These are phyloP conservation scores for Physcomitrium patens DNA, from an alignment of 225 moss, liverwort and hornwort species.

Conservation along the genomic window DNA sequence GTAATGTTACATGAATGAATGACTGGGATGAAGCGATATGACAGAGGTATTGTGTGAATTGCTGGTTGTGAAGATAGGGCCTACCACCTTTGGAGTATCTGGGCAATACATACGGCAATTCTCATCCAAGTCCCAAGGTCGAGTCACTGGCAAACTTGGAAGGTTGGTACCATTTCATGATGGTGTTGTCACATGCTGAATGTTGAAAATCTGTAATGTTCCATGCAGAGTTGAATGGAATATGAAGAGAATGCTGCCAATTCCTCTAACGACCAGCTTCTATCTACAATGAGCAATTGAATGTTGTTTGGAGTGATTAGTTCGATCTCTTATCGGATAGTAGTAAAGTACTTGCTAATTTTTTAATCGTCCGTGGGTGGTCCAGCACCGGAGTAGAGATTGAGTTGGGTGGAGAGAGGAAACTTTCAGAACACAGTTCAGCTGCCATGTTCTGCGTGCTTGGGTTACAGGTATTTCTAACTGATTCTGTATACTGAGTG, in stretches of 20 bases:
- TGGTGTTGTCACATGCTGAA: background rate
- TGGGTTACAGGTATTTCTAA: constrained; percentile 70
- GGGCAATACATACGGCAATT: constrained; percentile 89
- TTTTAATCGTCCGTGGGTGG: constrained; percentile 5
- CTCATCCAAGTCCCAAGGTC: constrained; percentile 87
- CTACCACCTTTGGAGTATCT: constrained; percentile 72
- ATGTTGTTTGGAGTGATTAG: background rate
- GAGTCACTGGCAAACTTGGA: constrained; percentile 86
- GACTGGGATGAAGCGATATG: too few relatives aligned
- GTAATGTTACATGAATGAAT: too few relatives aligned
- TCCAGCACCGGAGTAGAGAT: constrained; percentile 87
- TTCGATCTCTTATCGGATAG: background rate
- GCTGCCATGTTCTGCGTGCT: constrained; percentile 90
- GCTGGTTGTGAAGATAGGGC: constrained; percentile 68
- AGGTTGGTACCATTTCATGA: constrained; percentile 46
- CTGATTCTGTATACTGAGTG: background rate
- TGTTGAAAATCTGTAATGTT: background rate
- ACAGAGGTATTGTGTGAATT: background rate
- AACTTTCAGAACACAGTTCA: constrained; percentile 93
- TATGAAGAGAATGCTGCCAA: background rate
- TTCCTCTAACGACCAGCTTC: background rate
- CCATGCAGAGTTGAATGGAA: background rate
- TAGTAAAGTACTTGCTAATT: too few relatives aligned
- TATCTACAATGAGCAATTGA: background rate
- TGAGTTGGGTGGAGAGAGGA: constrained; percentile 97